phyloP scores from a whole-genome alignment of 73 alveolate genomes.

The Symbiodinium natans region DNA sequence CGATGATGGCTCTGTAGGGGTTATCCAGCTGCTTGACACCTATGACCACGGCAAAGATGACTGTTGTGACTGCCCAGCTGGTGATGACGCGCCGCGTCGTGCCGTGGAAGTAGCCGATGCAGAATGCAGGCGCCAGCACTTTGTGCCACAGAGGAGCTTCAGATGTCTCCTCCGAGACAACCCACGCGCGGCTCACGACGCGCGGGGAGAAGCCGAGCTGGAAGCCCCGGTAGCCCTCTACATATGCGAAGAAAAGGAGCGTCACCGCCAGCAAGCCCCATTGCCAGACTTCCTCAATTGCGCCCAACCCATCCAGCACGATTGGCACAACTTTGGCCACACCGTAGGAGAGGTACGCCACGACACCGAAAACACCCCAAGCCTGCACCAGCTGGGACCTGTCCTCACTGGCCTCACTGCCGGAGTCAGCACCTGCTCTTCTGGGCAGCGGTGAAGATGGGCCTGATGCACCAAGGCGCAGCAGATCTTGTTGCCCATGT shows the following conservation, averaged over 20 bases:
- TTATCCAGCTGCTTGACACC: slow-evolving; percentile 92
- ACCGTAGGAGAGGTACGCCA: slow-evolving; percentile 70
- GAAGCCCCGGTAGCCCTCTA: slow-evolving; percentile 93
- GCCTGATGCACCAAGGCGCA: not conserved
- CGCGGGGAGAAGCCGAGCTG: slow-evolving; percentile 94
- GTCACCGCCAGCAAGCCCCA: slow-evolving; percentile 74
- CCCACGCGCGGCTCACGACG: slow-evolving; percentile 93
- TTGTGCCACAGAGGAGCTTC: slow-evolving; percentile 74
- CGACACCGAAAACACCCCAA: slow-evolving; percentile 83
- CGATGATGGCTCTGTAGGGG: slow-evolving; percentile 91
- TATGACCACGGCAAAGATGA: slow-evolving; percentile 14
- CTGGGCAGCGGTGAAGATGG: too few species aligned
- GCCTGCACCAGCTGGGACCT: slow-evolving; percentile 15
- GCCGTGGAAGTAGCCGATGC: slow-evolving; percentile 94
- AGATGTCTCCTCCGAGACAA: slow-evolving; percentile 45
- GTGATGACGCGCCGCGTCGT: slow-evolving; percentile 57
- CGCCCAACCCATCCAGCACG: too few species aligned
- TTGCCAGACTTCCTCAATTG: slow-evolving; percentile 73
- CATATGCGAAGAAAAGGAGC: slow-evolving; percentile 71
- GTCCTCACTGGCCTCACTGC: not conserved
- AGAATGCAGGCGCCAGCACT: slow-evolving; percentile 77
- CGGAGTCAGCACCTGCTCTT: too few species aligned
- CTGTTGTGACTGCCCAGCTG: slow-evolving; percentile 81
- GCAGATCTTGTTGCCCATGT: too few species aligned
- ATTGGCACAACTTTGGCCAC: slow-evolving; percentile 40